Evolutionary conservation across 352 stramenopile genomes (phyloP), one percentile per base, ranked within the genome.

Genomic region (Phytopythium sindhum): DNA sequence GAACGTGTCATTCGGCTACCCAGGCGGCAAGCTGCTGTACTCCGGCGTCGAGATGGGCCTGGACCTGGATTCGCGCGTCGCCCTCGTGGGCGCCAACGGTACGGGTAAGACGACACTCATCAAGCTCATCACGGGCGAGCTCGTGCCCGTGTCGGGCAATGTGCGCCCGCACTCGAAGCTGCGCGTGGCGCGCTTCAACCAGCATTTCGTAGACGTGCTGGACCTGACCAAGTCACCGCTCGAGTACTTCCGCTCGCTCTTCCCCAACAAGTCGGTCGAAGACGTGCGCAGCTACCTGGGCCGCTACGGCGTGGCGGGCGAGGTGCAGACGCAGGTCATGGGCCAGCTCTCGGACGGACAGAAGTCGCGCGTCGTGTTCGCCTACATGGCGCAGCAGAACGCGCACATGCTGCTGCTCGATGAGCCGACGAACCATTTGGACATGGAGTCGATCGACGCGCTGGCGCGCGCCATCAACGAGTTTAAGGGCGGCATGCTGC

Each of bases 191-290:
- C 88, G 95, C 28, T 99, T 99, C 78, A 98, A 94, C 67, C 97
- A 99, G 83, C 97, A 99, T 74, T 99, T 99, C 66, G 96, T 98
- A 4, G 97, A 99, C 74, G 93, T 99, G 42, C 77, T 99, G n/a
- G 91, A 99, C 71, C 75, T 99, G 65, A 78, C 86, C 28, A 89
- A 97, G 78, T 90, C 90, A 12, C 97, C 97, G 5, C 85, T 99
- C 19, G 96, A 99, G 68, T 99, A 98, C 79, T 98, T 99, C 73
- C 96, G 94, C 57, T 90, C 78, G 19, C 71, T 97, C 12, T 98
- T 98, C 75, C 78, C 90, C 37, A 90, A 84, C 58, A 98, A 98
- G 76, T 96, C 92, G 15, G 78, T 97, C 21, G 96, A 99, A 66
- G 94, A 98, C 44, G 88, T 98, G 68, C 87, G 95, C 42, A 98